Evolutionary conservation across 441 rosid genomes (phyloP), one percentile per base, ranked within the genome.

Genomic region (Theobroma grandiflorum): DNA sequence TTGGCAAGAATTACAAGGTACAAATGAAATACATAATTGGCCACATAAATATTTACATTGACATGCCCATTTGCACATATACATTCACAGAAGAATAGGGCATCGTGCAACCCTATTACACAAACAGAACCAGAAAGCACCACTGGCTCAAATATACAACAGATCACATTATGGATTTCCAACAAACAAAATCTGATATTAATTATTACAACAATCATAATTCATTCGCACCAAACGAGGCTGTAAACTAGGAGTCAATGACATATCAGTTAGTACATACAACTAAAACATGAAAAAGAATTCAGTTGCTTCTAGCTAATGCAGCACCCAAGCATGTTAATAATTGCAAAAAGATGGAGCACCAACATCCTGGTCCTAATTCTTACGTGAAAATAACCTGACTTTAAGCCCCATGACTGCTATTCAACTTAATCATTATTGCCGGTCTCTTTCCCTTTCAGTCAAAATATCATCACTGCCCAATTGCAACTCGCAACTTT

Each of bases 151-250:
- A 69, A 69, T 45, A 22, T 45, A 26, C 18, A 72, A 10, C 16
- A 33, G 15, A 47, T 26, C 53, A 22, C 73, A 68, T 68, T 2
- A 33, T 20, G n/a, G 53, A 68, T 43, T 43, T 22, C 74, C 35
- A 42, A 35, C 59, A 31, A 67, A 49, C 8, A 33, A 31, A 50
- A 70, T 68, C 72, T 68, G 58, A 69, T 70, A 26, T 47, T 11
- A 69, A 31, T 22, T 42, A 67, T 15, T 12, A 68, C 26, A 69
- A 33, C 57, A 71, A 35, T 52, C 31, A 52, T 53, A 52, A 18
- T 18, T 33, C 45, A 50, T 33, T 18, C 16, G n/a, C 31, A 53
- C 18, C 47, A 35, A 18, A 72, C 4, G 11, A 52, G 2, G 26
- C 33, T 37, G 18, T 10, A 35, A 52, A 9, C 62, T 35, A 4